A percentile compares a stretch with the other conserved stretches of the same genome.
phyloP scores from a whole-genome alignment of 2,329 filamentous ascomycete species.

The Neospermospora avenae region DNA sequence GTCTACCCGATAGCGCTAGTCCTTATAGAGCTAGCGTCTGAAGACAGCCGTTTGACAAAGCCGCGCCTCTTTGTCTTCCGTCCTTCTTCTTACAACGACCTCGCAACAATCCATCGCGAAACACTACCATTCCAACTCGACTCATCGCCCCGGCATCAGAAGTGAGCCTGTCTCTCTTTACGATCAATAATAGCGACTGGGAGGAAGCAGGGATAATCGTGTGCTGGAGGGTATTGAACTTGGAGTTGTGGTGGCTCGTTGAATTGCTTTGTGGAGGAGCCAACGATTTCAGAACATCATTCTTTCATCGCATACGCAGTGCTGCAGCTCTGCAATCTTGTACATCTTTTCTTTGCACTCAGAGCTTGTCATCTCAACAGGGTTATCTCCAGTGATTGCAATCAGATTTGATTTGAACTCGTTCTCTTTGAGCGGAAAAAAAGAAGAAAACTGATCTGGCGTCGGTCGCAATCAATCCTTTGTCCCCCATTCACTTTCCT shows the following conservation, averaged over 20 bases:
- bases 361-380: constrained; percentile 32
- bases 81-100: not conserved
- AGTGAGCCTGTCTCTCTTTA: not conserved
- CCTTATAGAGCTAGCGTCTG: not conserved
- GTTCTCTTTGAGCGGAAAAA: constrained; percentile 36
- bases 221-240: constrained; percentile 5
- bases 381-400: constrained; percentile 36
- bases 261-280: constrained; percentile 29
- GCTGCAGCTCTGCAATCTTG: constrained; percentile 35
- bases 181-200: not conserved
- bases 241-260: constrained; percentile 22
- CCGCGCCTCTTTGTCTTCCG: not conserved
- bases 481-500: constrained; percentile 23
- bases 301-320: constrained; percentile 24
- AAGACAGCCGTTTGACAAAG: not conserved
- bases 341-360: constrained; percentile 36
- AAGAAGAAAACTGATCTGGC: constrained; percentile 36
- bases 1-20: no score
- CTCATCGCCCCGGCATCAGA: not conserved
- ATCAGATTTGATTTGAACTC: constrained; percentile 38
- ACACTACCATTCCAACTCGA: not conserved
- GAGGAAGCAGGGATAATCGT: not conserved
- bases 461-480: constrained; percentile 32
- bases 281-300: constrained; percentile 25
- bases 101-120: not conserved